Conservation (phyloP, 225 moss, liverwort and hornwort species). For the Neckera pumila region DNA sequence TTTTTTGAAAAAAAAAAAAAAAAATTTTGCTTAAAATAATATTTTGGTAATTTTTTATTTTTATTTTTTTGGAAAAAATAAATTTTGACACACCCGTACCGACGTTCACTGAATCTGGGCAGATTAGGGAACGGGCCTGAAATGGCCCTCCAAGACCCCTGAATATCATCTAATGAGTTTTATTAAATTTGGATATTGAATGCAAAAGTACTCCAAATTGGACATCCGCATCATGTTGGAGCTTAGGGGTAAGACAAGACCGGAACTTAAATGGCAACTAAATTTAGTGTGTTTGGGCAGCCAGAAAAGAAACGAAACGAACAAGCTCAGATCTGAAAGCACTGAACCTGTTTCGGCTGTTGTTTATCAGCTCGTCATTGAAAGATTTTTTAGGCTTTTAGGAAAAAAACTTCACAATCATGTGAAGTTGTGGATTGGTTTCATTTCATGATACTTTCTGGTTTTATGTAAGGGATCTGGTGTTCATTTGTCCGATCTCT, state of each 20-base stretch:
- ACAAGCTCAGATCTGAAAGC: constrained; percentile 56
- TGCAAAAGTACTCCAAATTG: no score
- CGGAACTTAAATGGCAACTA: constrained; percentile 38
- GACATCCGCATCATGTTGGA: no score
- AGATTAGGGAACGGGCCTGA: no score
- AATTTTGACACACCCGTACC: no score
- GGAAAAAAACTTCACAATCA: neutral
- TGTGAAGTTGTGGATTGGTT: neutral
- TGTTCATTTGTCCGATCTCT: neutral
- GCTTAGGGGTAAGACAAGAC: constrained; percentile 16
- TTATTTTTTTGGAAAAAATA: no score
- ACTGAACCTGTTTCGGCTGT: neutral
- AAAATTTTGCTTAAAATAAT: no score
- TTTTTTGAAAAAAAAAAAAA: no score
- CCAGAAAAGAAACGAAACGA: constrained; percentile 52
- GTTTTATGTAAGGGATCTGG: neutral
- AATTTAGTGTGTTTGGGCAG: constrained; percentile 29
- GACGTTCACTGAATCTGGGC: no score
- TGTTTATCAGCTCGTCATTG: neutral
- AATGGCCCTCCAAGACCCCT: no score
- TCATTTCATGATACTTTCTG: neutral
- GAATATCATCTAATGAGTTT: no score
- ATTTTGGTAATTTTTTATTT: no score
- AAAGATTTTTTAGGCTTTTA: neutral
- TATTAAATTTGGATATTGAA: no score